These are phyloP conservation scores for Alliaria petiolata DNA, from an alignment of 345 rosid genomes.

Conservation along the genomic window DNA sequence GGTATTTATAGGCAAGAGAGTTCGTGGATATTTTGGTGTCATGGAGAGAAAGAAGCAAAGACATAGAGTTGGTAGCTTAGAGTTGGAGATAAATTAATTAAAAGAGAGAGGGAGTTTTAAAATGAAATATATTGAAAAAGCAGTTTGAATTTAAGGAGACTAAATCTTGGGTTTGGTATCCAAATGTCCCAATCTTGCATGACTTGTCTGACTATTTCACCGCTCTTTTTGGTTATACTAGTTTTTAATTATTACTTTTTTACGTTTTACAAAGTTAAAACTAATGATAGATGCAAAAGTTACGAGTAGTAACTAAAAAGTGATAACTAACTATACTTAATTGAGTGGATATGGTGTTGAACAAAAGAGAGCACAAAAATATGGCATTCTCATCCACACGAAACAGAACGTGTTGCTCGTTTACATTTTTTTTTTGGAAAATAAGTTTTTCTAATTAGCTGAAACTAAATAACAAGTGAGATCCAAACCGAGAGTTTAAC, in stretches of 20 bases:
- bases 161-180: constrained; percentile 16
- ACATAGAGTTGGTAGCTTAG: constrained; percentile 20
- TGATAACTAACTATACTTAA: background rate
- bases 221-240: background rate
- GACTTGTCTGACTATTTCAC: constrained; percentile 19
- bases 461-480: background rate
- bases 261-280: background rate
- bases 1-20: constrained; percentile 22
- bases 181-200: constrained; percentile 17
- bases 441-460: background rate
- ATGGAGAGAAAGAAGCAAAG: constrained; percentile 19
- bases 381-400: background rate
- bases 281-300: background rate
- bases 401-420: no score
- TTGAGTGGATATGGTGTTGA: background rate
- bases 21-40: background rate
- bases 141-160: constrained; percentile 7
- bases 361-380: no score
- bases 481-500: no score
- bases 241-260: background rate
- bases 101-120: background rate
- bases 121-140: background rate
- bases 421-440: no score
- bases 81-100: background rate
- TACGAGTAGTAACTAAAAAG: background rate